Percentiles rank a stretch among this genome's conserved stretches.
phyloP scores from a whole-genome alignment of 1,284 basidiomycete genomes.

The Serendipita sp. region DNA sequence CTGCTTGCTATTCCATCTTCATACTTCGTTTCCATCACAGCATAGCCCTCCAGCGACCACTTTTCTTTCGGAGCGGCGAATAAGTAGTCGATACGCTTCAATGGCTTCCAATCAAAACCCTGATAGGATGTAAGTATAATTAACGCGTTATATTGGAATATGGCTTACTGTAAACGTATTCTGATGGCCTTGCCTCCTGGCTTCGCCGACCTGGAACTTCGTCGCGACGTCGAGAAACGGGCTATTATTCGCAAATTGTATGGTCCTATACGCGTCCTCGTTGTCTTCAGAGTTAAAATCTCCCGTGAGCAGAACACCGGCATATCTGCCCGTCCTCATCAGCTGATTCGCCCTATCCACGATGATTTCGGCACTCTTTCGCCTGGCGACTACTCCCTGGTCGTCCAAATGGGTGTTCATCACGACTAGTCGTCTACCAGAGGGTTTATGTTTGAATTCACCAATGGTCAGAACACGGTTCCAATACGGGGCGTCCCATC shows the following conservation, averaged over 20 bases:
- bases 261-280: not conserved
- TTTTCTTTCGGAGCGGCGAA: not conserved
- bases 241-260: not conserved
- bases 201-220: not conserved
- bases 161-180: not conserved
- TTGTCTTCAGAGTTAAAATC: not conserved
- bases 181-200: not conserved
- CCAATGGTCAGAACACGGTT: not conserved
- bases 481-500: conserved; percentile 4
- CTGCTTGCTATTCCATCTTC: not conserved
- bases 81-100: not conserved
- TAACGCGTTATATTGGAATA: not conserved
- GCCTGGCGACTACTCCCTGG: conserved; percentile 1
- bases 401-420: conserved; percentile 7
- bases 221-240: not conserved
- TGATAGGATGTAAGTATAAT: not conserved
- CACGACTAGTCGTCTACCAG: not conserved
- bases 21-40: conserved; percentile 3
- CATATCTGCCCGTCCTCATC: not conserved
- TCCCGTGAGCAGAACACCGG: not conserved
- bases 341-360: not conserved
- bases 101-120: not conserved
- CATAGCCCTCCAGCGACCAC: not conserved
- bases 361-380: conserved; percentile 5
- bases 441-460: not conserved